Evolutionary conservation across 2,329 filamentous ascomycete genomes (phyloP).

Genomic region (Penicillium sp.): DNA sequence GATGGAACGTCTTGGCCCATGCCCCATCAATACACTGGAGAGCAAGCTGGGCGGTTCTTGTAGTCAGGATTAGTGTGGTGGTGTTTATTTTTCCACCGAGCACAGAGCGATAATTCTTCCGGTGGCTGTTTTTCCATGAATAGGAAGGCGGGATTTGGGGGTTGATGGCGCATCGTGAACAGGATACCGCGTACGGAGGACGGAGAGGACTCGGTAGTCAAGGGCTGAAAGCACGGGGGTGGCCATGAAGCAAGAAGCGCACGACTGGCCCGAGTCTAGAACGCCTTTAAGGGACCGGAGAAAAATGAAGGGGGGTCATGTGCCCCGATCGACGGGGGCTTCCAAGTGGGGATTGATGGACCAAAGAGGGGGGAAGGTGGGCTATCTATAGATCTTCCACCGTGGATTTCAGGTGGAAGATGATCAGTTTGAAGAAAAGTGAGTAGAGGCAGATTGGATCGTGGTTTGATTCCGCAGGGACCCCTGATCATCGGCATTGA

Average conservation of each 20-base stretch:
- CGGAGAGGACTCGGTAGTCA: too few species aligned
- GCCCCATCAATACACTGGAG: not conserved
- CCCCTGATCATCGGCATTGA: not conserved
- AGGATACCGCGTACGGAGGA: not conserved
- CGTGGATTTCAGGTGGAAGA: not conserved
- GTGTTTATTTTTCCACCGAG: slow-evolving; percentile 7
- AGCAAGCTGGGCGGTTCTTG: not conserved
- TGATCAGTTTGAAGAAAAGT: too few species aligned
- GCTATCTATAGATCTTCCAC: slow-evolving; percentile 13
- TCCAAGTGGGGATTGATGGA: slow-evolving; percentile 11
- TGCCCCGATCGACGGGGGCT: slow-evolving; percentile 31
- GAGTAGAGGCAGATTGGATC: not conserved
- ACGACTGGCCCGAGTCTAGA: slow-evolving; percentile 23
- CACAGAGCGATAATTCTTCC: slow-evolving; percentile 22
- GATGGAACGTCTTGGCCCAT: slow-evolving; percentile 1
- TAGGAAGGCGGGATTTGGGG: slow-evolving; percentile 13
- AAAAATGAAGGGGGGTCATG: slow-evolving; percentile 34
- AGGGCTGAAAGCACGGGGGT: too few species aligned
- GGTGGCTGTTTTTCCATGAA: slow-evolving; percentile 29
- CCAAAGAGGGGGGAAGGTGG: slow-evolving; percentile 5
- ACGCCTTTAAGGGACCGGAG: slow-evolving; percentile 17
- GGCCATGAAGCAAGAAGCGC: too few species aligned
- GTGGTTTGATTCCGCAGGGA: not conserved
- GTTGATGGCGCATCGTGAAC: slow-evolving; percentile 6
- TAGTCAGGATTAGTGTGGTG: not conserved